A percentile compares a stretch with the other conserved stretches of the same genome.
These are phyloP conservation scores for Corynascus novoguineensis DNA, from an alignment of 495 filamentous ascomycete genomes.

Conservation along the genomic window DNA sequence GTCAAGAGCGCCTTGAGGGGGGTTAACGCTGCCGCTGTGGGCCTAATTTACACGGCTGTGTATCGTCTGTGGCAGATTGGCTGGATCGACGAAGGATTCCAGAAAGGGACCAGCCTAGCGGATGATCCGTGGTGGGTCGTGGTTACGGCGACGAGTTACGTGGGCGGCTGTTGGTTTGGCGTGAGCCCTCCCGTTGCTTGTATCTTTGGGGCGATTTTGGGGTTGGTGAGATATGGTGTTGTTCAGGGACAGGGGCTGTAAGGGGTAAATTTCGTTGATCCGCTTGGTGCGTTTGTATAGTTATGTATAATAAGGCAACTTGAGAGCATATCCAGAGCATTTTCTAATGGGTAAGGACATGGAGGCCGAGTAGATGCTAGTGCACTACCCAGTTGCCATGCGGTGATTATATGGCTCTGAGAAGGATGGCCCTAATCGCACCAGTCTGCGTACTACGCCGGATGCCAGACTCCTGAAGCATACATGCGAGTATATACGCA, in stretches of 20 bases:
- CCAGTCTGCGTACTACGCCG: not conserved
- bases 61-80: constrained; percentile 78
- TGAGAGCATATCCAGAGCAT: not conserved
- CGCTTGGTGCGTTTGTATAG: no score
- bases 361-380: not conserved
- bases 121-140: constrained; percentile 55
- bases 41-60: constrained; percentile 82
- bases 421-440: not conserved
- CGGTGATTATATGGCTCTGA: not conserved
- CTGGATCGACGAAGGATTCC: constrained; percentile 51
- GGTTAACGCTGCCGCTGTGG: constrained; percentile 70
- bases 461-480: not conserved
- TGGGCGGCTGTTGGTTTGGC: constrained; percentile 51
- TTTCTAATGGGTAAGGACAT: not conserved
- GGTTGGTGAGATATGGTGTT: constrained; percentile 56
- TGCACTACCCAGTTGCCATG: not conserved
- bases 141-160: constrained; percentile 51
- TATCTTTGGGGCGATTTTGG: constrained; percentile 51
- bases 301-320: no score
- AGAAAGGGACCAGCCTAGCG: constrained; percentile 54
- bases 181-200: constrained; percentile 52
- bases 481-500: not conserved
- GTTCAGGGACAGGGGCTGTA: constrained; percentile 6
- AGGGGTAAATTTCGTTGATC: not conserved
- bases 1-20: constrained; percentile 58